Evolutionary conservation across 2,329 filamentous ascomycete genomes (phyloP).

Genomic region (Lecanicillium sp.): DNA sequence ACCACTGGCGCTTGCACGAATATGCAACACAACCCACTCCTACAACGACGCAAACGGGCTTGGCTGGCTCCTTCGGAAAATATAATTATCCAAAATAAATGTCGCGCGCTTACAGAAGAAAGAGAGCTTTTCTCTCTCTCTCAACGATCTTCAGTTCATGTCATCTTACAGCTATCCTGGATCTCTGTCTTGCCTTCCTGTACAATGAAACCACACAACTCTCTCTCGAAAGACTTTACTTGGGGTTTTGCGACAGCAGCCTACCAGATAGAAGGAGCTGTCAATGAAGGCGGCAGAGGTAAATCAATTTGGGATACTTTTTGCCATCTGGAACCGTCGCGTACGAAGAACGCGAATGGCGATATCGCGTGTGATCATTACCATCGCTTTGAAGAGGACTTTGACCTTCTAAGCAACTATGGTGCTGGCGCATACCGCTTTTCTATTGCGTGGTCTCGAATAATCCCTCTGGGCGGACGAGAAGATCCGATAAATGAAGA

Average conservation of each 20-base stretch:
- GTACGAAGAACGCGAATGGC: slow-evolving; percentile 31
- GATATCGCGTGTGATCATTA: slow-evolving; percentile 40
- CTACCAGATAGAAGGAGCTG: slow-evolving; percentile 36
- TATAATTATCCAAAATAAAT: too few relatives aligned
- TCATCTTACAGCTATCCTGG: not conserved
- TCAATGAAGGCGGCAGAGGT: slow-evolving; percentile 30
- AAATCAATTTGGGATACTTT: slow-evolving; percentile 35
- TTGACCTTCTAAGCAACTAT: slow-evolving; percentile 48
- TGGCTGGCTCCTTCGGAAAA: too few relatives aligned
- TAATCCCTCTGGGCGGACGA: slow-evolving; percentile 56
- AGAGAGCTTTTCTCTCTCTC: too few relatives aligned
- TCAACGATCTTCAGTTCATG: too few relatives aligned
- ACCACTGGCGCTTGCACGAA: too few relatives aligned
- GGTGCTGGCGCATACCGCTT: slow-evolving; percentile 56
- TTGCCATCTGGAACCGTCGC: slow-evolving; percentile 29
- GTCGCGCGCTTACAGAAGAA: too few relatives aligned
- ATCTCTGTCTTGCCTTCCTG: not conserved
- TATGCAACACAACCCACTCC: too few relatives aligned
- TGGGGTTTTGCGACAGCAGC: slow-evolving; percentile 34
- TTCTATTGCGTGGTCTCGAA: slow-evolving; percentile 57
- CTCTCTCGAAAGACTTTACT: slow-evolving; percentile 27
- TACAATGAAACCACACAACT: too few relatives aligned
- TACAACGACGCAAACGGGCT: too few relatives aligned
- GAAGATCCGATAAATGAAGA: slow-evolving; percentile 54
- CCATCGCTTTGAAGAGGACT: slow-evolving; percentile 39